phyloP scores from a whole-genome alignment of 164 flowering plant genomes.

The Sextonia rubra region DNA sequence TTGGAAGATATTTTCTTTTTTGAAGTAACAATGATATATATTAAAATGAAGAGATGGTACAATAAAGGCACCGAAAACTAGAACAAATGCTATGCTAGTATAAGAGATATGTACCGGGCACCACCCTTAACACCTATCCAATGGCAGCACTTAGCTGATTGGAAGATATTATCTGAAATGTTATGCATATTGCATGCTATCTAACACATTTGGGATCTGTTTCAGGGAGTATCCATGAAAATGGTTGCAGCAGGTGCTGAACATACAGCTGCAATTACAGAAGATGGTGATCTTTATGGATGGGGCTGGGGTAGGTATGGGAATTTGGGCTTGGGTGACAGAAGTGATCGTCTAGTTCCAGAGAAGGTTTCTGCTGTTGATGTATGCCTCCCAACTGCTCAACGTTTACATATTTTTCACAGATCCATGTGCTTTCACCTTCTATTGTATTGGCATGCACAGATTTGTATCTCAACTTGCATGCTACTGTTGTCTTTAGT shows the following conservation, averaged over 20 bases:
- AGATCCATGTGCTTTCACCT: neutral
- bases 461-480: neutral
- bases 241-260: slow-evolving; percentile 99
- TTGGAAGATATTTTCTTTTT: too few relatives aligned
- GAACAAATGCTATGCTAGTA: too few relatives aligned
- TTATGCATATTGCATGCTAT: neutral
- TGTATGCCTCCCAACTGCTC: slow-evolving; percentile 37
- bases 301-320: slow-evolving; percentile 99
- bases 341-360: slow-evolving; percentile 83
- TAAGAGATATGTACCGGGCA: too few relatives aligned
- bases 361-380: slow-evolving; percentile 56
- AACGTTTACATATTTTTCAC: neutral
- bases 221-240: slow-evolving; percentile 74
- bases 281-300: slow-evolving; percentile 90
- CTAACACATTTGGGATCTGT: slow-evolving; percentile 5
- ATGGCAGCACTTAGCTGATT: too few relatives aligned
- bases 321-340: slow-evolving; percentile 94
- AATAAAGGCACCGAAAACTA: too few relatives aligned
- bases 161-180: too few relatives aligned
- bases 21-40: too few relatives aligned
- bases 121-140: too few relatives aligned
- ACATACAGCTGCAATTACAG: slow-evolving; percentile 92
- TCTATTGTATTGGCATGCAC: neutral
- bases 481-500: neutral
- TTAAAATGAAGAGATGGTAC: too few relatives aligned